Evolutionary conservation across 2,329 filamentous ascomycete species (phyloP), one percentile per base, ranked within the genome.

Genomic region (Trichoderma sp.): DNA sequence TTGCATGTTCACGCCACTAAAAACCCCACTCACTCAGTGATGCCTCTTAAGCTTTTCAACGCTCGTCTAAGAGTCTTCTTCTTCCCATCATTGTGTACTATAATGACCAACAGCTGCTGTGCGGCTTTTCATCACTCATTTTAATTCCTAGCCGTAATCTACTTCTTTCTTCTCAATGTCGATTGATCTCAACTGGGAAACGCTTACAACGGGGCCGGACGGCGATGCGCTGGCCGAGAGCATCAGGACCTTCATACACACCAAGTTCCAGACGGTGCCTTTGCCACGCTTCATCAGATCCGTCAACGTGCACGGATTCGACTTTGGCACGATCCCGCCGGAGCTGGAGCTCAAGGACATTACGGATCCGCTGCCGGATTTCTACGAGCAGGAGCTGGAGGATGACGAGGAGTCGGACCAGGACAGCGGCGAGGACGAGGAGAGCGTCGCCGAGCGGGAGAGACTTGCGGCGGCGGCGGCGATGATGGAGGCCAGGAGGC

Each of bases 271-370:
- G 81, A 89, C 93, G 70, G 90, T 98, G 71, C 87, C 91, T 29
- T 86, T 99, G 56, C 95, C 95, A 68, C 92, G 93, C 75, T 97
- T 99, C 85, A 97, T 99, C 80, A 94, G 95, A 76, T 95, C 93
- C 29, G 95, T 99, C 73, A 91, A 93, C 65, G 94, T 97, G 48
- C 94, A 97, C 78, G 90, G 92, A 70, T 99, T 99, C 80, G 90
- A 94, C 71, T 97, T 99, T 78, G 95, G 95, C 57, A 88, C 84
- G 32, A 89, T 94, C 59, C 85, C 92, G 45, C 95, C 95, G 2
- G 87, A 92, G 73, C 87, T 99, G 50, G 93, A 96, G 76, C 90
- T 99, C 74, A 98, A 97, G 80, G 95, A 98, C 78, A 94, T 99
- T 70, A 96, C 94, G 73, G 94, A 99, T 77, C 95, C 95, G 2